These are phyloP conservation scores for Erigeron philadelphicus DNA, from an alignment of 140 eudicot genomes.

Conservation along the genomic window DNA sequence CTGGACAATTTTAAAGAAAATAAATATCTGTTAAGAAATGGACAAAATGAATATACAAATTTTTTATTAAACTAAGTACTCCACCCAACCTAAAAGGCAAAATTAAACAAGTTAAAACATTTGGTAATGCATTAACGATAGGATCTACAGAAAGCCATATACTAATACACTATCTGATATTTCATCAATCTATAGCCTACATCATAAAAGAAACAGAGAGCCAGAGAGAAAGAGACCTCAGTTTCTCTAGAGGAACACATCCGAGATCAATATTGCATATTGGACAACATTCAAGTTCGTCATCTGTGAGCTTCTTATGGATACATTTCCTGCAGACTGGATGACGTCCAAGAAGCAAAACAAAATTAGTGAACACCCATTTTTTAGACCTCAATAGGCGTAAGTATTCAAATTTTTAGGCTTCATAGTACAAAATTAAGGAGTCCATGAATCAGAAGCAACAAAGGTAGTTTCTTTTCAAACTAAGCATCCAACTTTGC, in stretches of 20 bases:
- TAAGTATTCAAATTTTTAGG: slow-evolving; percentile 3
- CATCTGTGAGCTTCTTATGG: slow-evolving; percentile 67
- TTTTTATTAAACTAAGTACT: too few relatives aligned
- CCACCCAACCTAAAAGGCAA: too few relatives aligned
- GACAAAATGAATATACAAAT: too few relatives aligned
- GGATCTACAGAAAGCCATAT: too few relatives aligned
- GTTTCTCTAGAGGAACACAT: slow-evolving; percentile 68
- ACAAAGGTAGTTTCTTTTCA: slow-evolving; percentile 9
- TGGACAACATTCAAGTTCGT: slow-evolving; percentile 80
- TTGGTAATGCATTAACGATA: too few relatives aligned
- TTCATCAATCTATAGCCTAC: too few relatives aligned
- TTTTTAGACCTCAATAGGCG: slow-evolving; percentile 4
- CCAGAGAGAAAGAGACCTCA: slow-evolving; percentile 50
- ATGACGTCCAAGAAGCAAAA: slow-evolving; percentile 24
- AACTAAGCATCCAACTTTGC: slow-evolving; percentile 8
- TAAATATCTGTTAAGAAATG: too few relatives aligned
- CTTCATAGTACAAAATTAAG: background rate
- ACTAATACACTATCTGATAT: too few relatives aligned
- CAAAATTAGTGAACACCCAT: slow-evolving; percentile 16
- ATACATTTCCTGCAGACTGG: slow-evolving; percentile 93
- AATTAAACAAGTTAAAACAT: too few relatives aligned
- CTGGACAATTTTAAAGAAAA: too few relatives aligned
- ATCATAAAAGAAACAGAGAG: background rate
- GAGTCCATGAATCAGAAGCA: slow-evolving; percentile 3
- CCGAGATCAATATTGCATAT: slow-evolving; percentile 72